Evolutionary conservation across 805 yeast genomes (phyloP).

Genomic region (Nakazawaea pomicola): DNA sequence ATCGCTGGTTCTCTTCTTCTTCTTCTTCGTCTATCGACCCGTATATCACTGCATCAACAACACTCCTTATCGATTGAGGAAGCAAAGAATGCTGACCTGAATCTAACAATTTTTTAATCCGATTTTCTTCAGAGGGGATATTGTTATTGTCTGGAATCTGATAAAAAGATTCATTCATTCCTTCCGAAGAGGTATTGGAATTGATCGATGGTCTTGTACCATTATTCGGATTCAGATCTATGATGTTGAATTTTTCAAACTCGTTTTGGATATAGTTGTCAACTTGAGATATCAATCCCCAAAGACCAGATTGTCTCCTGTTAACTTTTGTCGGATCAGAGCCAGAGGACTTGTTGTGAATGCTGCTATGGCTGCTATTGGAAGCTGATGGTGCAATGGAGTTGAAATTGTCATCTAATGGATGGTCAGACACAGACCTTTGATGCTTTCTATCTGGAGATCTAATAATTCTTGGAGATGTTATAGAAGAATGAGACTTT

Average conservation of each 20-base stretch:
- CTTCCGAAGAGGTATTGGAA: too few relatives aligned
- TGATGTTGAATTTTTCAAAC: slow-evolving; percentile 13
- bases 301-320: slow-evolving; percentile 4
- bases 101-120: slow-evolving; percentile 11
- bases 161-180: slow-evolving; percentile 5
- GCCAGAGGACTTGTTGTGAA: too few relatives aligned
- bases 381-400: not conserved
- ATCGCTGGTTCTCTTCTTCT: too few relatives aligned
- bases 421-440: slow-evolving; percentile 10
- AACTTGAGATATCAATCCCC: slow-evolving; percentile 11
- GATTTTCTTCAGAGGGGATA: slow-evolving; percentile 6
- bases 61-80: slow-evolving; percentile 8
- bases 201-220: too few relatives aligned
- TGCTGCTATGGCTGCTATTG: not conserved
- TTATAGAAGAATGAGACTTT: not conserved
- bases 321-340: too few relatives aligned
- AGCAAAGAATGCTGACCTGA: slow-evolving; percentile 1
- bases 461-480: slow-evolving; percentile 1
- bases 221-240: slow-evolving; percentile 12
- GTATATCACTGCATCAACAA: slow-evolving; percentile 13
- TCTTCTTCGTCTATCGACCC: slow-evolving; percentile 6
- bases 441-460: slow-evolving; percentile 4
- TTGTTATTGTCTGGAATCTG: not conserved
- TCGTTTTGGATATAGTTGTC: slow-evolving; percentile 13
- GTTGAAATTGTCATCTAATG: slow-evolving; percentile 12